Percentiles rank a stretch among this genome's conserved stretches.
Conservation (phyloP, 768 basidiomycete genomes). For the Tylopilus plumbeoviolaceoides region DNA sequence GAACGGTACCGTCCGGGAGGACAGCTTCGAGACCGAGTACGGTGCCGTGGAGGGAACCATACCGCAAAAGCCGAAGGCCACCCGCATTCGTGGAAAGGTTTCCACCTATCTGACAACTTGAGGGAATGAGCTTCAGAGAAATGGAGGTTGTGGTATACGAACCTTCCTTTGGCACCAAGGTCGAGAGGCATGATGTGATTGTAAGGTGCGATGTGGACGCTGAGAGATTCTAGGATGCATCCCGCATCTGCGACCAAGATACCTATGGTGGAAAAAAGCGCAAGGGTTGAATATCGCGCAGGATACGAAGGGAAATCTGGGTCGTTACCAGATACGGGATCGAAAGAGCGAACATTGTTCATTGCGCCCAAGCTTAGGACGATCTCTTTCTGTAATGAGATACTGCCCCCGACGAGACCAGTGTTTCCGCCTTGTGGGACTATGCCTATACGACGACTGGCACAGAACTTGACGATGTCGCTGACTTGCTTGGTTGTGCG, state of each 20-base stretch:
- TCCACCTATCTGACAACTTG: slow-evolving; percentile 94
- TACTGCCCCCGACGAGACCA: slow-evolving; percentile 92
- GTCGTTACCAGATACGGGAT: slow-evolving; percentile 69
- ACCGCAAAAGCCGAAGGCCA: slow-evolving; percentile 89
- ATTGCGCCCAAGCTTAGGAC: slow-evolving; percentile 82
- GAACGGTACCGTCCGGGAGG: slow-evolving; percentile 86
- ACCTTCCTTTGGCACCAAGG: slow-evolving; percentile 95
- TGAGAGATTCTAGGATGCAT: slow-evolving; percentile 84
- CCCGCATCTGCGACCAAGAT: slow-evolving; percentile 92
- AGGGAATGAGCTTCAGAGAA: slow-evolving; percentile 1
- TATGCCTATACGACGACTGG: slow-evolving; percentile 74
- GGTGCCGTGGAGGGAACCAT: slow-evolving; percentile 91
- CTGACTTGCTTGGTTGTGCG: slow-evolving; percentile 85
- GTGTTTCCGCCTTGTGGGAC: slow-evolving; percentile 99
- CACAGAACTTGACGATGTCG: slow-evolving; percentile 84
- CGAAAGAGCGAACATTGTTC: slow-evolving; percentile 77
- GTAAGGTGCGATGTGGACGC: slow-evolving; percentile 79
- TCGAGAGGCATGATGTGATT: slow-evolving; percentile 97
- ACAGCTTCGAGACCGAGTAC: slow-evolving; percentile 96
- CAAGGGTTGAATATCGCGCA: slow-evolving; percentile 1
- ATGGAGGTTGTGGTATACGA: slow-evolving; percentile 11
- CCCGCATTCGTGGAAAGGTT: slow-evolving; percentile 98
- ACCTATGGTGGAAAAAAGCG: slow-evolving; percentile 41
- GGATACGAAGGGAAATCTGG: neutral
- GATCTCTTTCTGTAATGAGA: slow-evolving; percentile 84